Conservation (phyloP, 257 asterid genomes). For the Nicotiana knightiana region DNA sequence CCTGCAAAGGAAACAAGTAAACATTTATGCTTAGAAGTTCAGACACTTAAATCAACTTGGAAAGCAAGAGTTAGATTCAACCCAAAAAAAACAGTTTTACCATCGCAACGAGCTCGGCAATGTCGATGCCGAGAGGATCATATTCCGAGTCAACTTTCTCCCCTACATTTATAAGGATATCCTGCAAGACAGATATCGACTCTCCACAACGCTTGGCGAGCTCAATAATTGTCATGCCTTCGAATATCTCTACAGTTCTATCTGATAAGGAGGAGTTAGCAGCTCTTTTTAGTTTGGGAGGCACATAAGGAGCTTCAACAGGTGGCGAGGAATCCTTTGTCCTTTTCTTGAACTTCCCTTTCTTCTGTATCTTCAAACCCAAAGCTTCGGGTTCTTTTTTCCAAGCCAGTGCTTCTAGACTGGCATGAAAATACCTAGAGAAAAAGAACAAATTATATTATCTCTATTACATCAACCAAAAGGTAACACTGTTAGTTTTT, state of each 20-base stretch:
- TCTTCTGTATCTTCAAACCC: conserved; percentile 38
- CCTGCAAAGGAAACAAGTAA: conserved; percentile 41
- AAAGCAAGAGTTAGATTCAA: neutral
- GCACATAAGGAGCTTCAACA: conserved; percentile 70
- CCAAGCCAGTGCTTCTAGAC: conserved; percentile 45
- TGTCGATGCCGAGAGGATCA: conserved; percentile 65
- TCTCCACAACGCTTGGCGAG: conserved; percentile 87
- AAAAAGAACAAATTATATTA: conserved; percentile 2
- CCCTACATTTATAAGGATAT: conserved; percentile 71
- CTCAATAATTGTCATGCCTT: conserved; percentile 78
- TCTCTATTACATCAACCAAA: neutral
- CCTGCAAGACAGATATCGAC: conserved; percentile 50
- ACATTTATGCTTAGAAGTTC: neutral
- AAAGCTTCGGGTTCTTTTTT: conserved; percentile 36
- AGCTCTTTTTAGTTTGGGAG: conserved; percentile 53
- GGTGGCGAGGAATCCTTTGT: conserved; percentile 44
- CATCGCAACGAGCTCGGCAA: conserved; percentile 94
- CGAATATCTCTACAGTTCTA: conserved; percentile 80
- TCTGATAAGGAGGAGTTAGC: conserved; percentile 48
- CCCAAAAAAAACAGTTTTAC: conserved; percentile 27
- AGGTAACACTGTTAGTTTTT: neutral
- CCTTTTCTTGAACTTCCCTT: conserved; percentile 81
- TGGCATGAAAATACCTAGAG: conserved; percentile 66
- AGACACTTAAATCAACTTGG: neutral
- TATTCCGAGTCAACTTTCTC: conserved; percentile 88